These are phyloP conservation scores for Graphiopsis chlorocephala DNA, from an alignment of 2,329 filamentous ascomycete species.

Conservation along the genomic window DNA sequence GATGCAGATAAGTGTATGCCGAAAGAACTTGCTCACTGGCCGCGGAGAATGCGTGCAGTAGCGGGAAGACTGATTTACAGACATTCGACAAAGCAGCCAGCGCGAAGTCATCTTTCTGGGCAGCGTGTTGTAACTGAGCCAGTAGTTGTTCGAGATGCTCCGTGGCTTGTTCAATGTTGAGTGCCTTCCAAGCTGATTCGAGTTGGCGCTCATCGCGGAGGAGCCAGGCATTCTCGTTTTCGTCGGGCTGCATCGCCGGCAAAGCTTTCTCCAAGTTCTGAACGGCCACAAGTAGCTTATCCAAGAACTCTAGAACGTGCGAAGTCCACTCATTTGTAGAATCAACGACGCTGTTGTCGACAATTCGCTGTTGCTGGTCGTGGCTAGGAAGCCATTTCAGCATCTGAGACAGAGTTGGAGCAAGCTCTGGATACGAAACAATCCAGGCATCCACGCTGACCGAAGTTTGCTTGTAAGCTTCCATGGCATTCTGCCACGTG, in stretches of 20 bases:
- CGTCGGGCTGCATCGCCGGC: slow-evolving; percentile 54
- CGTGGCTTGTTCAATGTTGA: slow-evolving; percentile 59
- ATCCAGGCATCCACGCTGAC: background rate
- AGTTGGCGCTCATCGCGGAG: slow-evolving; percentile 49
- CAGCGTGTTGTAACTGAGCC: slow-evolving; percentile 40
- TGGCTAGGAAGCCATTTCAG: slow-evolving; percentile 3
- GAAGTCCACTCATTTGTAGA: slow-evolving; percentile 50
- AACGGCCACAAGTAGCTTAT: slow-evolving; percentile 74
- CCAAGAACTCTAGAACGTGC: slow-evolving; percentile 62
- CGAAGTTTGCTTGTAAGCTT: background rate
- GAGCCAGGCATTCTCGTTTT: slow-evolving; percentile 64
- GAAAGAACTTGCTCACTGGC: slow-evolving; percentile 59
- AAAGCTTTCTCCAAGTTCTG: slow-evolving; percentile 65
- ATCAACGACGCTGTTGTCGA: background rate
- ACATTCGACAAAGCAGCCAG: slow-evolving; percentile 54
- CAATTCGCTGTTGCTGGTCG: background rate
- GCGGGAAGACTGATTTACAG: slow-evolving; percentile 63
- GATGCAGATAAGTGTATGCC: slow-evolving; percentile 63
- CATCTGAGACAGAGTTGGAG: slow-evolving; percentile 1
- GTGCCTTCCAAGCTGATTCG: slow-evolving; percentile 53
- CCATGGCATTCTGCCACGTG: background rate
- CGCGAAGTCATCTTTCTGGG: slow-evolving; percentile 37
- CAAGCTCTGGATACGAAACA: slow-evolving; percentile 1
- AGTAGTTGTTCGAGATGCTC: slow-evolving; percentile 45
- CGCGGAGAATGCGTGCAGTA: slow-evolving; percentile 69